These are phyloP conservation scores for Ammopiptanthus mongolicus DNA, from an alignment of 306 rosid species.

Conservation along the genomic window DNA sequence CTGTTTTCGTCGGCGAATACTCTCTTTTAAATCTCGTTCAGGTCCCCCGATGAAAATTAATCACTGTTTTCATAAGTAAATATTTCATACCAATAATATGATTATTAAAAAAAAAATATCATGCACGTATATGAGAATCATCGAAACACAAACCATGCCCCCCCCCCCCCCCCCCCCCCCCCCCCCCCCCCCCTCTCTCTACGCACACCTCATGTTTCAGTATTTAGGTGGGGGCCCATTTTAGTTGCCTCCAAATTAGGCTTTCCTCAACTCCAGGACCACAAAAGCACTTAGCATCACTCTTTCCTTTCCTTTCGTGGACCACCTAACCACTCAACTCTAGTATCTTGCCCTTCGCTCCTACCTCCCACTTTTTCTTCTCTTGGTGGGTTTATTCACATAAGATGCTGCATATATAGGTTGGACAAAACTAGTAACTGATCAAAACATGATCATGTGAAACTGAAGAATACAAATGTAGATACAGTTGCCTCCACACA, in stretches of 20 bases:
- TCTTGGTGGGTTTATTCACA: conserved; percentile 2
- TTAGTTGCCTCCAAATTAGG: conserved; percentile 33
- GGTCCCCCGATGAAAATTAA: too few species aligned
- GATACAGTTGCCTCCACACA: neutral
- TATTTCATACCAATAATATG: too few species aligned
- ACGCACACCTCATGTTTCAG: conserved; percentile 19
- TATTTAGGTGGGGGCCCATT: conserved; percentile 14
- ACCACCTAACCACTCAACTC: conserved; percentile 58
- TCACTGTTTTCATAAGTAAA: too few species aligned
- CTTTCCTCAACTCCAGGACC: conserved; percentile 58
- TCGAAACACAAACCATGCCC: too few species aligned
- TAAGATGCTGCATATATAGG: neutral
- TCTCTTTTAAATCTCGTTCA: too few species aligned
- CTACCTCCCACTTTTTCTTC: conserved; percentile 17
- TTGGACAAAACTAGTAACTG: neutral
- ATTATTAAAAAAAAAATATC: too few species aligned
- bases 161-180: too few species aligned
- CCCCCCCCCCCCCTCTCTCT: neutral
- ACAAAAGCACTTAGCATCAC: conserved; percentile 47
- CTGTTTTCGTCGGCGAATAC: too few species aligned
- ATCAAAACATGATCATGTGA: neutral
- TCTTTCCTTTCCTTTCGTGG: conserved; percentile 37
- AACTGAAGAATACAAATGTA: neutral
- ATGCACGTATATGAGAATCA: too few species aligned
- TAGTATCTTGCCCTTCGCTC: conserved; percentile 10